Evolutionary conservation across 148 eudicot species (phyloP).

Genomic region (Pouteria glomerata): DNA sequence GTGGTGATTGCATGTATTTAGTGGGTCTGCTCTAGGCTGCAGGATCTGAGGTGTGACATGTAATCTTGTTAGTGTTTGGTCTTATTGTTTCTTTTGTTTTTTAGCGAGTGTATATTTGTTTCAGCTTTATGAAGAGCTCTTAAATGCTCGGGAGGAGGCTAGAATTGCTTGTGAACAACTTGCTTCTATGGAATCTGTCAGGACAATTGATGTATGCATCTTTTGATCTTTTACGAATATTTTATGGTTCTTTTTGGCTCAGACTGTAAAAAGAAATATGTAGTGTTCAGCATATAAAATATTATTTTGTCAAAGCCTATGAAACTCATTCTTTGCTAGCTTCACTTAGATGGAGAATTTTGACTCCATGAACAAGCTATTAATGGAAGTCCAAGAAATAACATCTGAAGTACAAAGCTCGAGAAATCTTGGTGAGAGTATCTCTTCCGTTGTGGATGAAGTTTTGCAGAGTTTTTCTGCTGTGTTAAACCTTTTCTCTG

Average conservation of each 20-base stretch:
- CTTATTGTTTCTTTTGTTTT: not conserved
- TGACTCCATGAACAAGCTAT: conserved; percentile 40
- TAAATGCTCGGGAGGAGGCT: conserved; percentile 57
- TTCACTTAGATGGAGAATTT: conserved; percentile 43
- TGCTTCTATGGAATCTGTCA: conserved; percentile 23
- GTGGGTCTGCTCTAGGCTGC: too few species aligned
- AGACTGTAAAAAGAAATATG: not conserved
- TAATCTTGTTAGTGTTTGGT: not conserved
- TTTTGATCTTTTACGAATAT: not conserved
- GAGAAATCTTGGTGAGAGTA: conserved; percentile 31
- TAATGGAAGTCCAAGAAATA: conserved; percentile 53
- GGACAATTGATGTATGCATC: conserved; percentile 28
- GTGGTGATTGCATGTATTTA: not conserved
- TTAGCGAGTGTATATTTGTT: not conserved
- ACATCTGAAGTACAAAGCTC: conserved; percentile 51
- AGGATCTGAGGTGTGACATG: not conserved
- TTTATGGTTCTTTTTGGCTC: not conserved
- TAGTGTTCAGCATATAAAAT: not conserved
- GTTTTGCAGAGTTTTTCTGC: conserved; percentile 35
- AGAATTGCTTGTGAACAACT: conserved; percentile 45
- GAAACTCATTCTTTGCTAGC: conserved; percentile 17
- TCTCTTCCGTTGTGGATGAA: conserved; percentile 53
- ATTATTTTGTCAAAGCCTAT: not conserved
- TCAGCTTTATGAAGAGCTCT: conserved; percentile 59
- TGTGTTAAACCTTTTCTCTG: conserved; percentile 36